Evolutionary conservation across 2,329 filamentous ascomycete species (phyloP), one percentile per base, ranked within the genome.

Genomic region (Geosmithia flava): DNA sequence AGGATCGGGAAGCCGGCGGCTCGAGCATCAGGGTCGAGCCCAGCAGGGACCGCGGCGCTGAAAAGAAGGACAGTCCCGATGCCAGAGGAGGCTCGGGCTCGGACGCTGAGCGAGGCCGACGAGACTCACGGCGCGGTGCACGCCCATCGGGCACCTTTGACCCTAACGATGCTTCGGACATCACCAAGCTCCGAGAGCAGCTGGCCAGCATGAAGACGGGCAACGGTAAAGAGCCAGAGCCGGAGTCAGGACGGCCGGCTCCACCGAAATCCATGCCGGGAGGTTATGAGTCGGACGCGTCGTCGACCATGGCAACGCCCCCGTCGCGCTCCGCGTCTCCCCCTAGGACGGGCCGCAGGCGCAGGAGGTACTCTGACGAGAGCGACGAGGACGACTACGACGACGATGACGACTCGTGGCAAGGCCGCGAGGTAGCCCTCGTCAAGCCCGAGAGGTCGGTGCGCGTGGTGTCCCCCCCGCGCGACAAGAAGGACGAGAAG

Each of bases 401-500:
- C 3, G 27, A 45, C n/a, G 17, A 30, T 15, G 59, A 65, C 13
- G 65, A 70, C 20, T 57, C 23, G 23, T 27, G 23, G 23, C 63
- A 70, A 30, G 68, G 71, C 20, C 71, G 71, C 40, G 70, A 74
- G 20, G 45, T 63, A 3, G 61, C 56, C 1, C 51, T 58, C 13
- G 48, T 47, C 3, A 50, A 55, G 3, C 50, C 56, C 4, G 68
- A 71, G 47, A 75, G 69, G 53, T 69, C 73, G 52, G 68, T 78
- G n/a, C 75, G 79, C n/a, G 68, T 93, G 3, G 85, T 93, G 17
- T 83, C 85, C 5, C 87, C 86, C 1, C 84, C 83, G 49, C 64
- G 74, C 47, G 70, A 80, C 50, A 75, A 79, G 58, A 68, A 72
- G 19, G 83, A 87, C 17, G 74, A 76, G 41, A 85, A 86, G 53